Conservation (phyloP, 1,139 yeast genomes). For the Suhomyces atakaporum region DNA sequence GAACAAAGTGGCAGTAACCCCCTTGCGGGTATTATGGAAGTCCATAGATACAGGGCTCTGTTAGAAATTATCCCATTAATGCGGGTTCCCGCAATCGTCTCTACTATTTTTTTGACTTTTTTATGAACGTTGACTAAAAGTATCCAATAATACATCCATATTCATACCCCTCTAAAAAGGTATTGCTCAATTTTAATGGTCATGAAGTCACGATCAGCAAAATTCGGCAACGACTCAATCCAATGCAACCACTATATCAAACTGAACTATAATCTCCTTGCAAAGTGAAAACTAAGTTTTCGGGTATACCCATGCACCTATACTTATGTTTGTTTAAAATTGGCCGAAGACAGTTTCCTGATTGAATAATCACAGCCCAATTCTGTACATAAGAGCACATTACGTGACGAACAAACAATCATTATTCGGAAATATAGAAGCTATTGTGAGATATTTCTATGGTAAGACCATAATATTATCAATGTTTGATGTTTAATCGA, state of each 20-base stretch:
- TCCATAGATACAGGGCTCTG: conserved; percentile 2
- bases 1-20: conserved; percentile 8
- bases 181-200: no score
- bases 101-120: not conserved
- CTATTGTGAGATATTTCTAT: no score
- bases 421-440: no score
- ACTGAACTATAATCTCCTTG: not conserved
- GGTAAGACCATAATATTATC: no score
- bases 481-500: no score
- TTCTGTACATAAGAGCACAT: no score
- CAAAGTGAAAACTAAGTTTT: not conserved
- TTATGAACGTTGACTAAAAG: not conserved
- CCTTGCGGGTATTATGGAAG: conserved; percentile 5
- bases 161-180: no score
- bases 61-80: conserved; percentile 2
- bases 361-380: no score
- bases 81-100: conserved; percentile 1
- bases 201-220: no score
- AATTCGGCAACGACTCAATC: no score
- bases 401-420: no score
- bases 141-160: not conserved
- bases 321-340: not conserved
- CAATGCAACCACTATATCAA: no score
- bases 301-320: not conserved
- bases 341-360: not conserved